Evolutionary conservation across 768 basidiomycete species (phyloP).

Genomic region (Tephrocybe sp.): DNA sequence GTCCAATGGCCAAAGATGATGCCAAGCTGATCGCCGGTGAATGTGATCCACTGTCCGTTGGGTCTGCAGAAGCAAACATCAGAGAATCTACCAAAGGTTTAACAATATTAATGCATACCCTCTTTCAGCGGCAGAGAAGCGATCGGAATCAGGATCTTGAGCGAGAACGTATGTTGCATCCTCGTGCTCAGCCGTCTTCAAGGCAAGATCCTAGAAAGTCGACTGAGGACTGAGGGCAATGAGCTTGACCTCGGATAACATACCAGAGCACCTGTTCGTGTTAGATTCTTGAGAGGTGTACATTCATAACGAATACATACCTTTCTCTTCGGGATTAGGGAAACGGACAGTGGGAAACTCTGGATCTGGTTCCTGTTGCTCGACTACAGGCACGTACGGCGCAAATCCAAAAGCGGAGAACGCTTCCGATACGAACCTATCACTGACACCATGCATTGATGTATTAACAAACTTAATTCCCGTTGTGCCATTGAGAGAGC

Average conservation of each 20-base stretch:
- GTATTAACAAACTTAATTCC: constrained; percentile 76
- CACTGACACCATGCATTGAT: constrained; percentile 88
- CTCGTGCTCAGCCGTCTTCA: constrained; percentile 55
- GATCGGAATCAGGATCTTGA: constrained; percentile 88
- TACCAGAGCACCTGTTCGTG: constrained; percentile 47
- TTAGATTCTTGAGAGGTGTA: not conserved
- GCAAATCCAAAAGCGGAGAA: constrained; percentile 62
- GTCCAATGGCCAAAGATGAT: constrained; percentile 42
- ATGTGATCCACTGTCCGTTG: constrained; percentile 63
- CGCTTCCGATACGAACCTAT: constrained; percentile 56
- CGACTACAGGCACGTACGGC: constrained; percentile 57
- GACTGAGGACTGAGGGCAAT: too few relatives aligned
- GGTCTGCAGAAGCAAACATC: constrained; percentile 23
- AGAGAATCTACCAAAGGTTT: too few relatives aligned
- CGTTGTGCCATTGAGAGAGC: constrained; percentile 35
- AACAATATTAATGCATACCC: constrained; percentile 32
- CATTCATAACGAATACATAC: constrained; percentile 28
- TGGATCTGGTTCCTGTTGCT: constrained; percentile 77
- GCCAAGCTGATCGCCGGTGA: constrained; percentile 88
- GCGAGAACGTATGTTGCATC: constrained; percentile 71
- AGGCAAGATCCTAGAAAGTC: constrained; percentile 61
- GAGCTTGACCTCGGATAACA: too few relatives aligned
- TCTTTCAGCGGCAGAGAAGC: constrained; percentile 78
- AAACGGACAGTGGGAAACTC: constrained; percentile 84
- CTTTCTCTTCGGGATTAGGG: constrained; percentile 92